Evolutionary conservation across 2,329 filamentous ascomycete species (phyloP), one percentile per base, ranked within the genome.

Genomic region (Pseudovirgaria hyperparasitica): DNA sequence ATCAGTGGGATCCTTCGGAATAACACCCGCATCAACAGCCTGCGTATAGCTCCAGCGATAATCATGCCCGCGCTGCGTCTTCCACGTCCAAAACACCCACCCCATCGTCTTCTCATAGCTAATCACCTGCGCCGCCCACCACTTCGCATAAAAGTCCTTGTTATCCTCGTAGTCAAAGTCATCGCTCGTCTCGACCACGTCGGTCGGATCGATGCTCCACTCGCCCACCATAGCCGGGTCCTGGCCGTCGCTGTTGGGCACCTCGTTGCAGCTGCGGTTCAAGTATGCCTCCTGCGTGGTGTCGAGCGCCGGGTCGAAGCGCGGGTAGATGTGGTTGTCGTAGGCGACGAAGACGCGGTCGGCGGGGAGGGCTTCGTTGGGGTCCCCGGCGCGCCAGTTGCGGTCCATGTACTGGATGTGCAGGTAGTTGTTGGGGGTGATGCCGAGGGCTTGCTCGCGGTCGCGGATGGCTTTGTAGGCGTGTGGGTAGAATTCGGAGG

Each of bases 11-110:
- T 44, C 35, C 19, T 26, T 35, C 12, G 40, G 34, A 14, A 46
- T 37, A 14, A 45, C 34, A 9, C 40, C 41, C 3, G 27, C 35
- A 25, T 41, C 34, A 3, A 42, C 38, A 4, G 41, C 52, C 6
- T 50, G 53, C 41, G 55, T 45, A 37, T 69, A 68, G 33, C 58
- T 59, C 64, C 63, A 67, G 13, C 61, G 43, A 48, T 57, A 65
- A 36, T 66, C 60, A 19, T 32, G 28, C 52, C 55, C 31, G 36
- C 60, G 10, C 43, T 67, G 42, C 4, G 47, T 43, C 48, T 73
- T 75, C 70, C 70, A 75, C 1, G 60, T 60, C 70, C 71, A 76
- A 40, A 72, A 75, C 3, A 69, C 45, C 68, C 67, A 74, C 0
- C 69, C 68, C 6, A 55, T 52, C 10, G 56, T 48, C 30, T 57